Evolutionary conservation across 345 rosid genomes (phyloP).

Genomic region (Anastatica hierochuntica): DNA sequence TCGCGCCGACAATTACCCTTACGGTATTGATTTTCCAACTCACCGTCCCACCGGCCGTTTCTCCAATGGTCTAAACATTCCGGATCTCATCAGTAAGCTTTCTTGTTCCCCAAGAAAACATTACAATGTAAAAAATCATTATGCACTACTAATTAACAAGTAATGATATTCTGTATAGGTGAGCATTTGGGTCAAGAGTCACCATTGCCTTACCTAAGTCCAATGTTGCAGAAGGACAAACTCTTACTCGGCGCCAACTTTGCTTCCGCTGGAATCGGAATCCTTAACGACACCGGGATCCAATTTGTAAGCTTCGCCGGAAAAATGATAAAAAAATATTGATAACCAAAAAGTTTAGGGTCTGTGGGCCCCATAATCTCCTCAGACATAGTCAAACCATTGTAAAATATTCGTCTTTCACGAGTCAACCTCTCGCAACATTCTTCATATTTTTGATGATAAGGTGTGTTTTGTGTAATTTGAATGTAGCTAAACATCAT

Average conservation of each 20-base stretch:
- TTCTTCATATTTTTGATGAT: background rate
- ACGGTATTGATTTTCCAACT: constrained; percentile 75
- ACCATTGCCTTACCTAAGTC: constrained; percentile 72
- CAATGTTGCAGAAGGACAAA: constrained; percentile 44
- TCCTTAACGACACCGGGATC: constrained; percentile 82
- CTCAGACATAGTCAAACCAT: no score
- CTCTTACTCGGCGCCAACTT: constrained; percentile 82
- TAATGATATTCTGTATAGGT: constrained; percentile 32
- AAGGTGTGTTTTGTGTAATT: background rate
- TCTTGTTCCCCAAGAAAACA: background rate
- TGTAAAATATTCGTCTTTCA: no score
- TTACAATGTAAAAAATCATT: background rate
- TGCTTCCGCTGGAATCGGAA: constrained; percentile 93
- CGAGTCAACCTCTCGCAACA: no score
- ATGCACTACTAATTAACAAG: background rate
- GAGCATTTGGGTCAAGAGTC: constrained; percentile 52
- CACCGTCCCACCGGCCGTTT: constrained; percentile 70
- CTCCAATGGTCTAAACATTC: constrained; percentile 81
- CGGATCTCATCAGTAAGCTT: constrained; percentile 65
- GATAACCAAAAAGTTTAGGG: no score
- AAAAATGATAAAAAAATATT: no score
- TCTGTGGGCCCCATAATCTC: no score
- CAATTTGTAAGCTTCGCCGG: constrained; percentile 54
- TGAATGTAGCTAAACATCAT: constrained; percentile 57
- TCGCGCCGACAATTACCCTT: constrained; percentile 66